Conservation (phyloP, 2,329 filamentous ascomycete genomes). For the Elsinoe perseae region DNA sequence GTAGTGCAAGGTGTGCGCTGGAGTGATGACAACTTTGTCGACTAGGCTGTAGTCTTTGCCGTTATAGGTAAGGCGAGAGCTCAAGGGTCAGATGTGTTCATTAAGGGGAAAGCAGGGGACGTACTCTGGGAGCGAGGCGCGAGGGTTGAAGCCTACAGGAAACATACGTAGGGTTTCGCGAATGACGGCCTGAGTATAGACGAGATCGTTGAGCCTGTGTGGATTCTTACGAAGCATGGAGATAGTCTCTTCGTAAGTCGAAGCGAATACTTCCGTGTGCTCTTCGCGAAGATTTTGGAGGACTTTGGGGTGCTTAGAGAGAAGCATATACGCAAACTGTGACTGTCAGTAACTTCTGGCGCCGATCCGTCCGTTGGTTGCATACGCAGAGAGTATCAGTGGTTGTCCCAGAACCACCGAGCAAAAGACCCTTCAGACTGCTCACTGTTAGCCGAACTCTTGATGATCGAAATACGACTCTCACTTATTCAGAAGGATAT, state of each 20-base stretch:
- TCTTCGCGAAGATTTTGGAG: neutral
- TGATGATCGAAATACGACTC: neutral
- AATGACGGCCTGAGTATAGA: neutral
- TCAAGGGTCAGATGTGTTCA: neutral
- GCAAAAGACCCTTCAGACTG: neutral
- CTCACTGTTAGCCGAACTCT: neutral
- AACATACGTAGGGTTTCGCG: conserved; percentile 1
- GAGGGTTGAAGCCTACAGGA: neutral
- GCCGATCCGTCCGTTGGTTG: no score
- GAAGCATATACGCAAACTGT: neutral
- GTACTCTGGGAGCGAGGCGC: neutral
- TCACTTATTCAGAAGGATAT: neutral
- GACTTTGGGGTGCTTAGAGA: neutral
- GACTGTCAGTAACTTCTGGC: neutral
- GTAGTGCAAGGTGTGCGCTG: neutral
- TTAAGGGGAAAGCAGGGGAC: neutral
- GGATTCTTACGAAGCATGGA: neutral
- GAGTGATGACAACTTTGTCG: neutral
- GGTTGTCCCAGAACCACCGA: neutral
- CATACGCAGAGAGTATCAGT: neutral
- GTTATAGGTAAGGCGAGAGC: neutral
- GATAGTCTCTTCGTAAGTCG: neutral
- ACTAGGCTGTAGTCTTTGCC: neutral
- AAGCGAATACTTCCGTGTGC: neutral
- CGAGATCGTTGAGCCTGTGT: neutral